Percentiles rank a stretch among this genome's conserved stretches.
phyloP scores from a whole-genome alignment of 1,284 basidiomycete species.

The Phylloporus sp. region DNA sequence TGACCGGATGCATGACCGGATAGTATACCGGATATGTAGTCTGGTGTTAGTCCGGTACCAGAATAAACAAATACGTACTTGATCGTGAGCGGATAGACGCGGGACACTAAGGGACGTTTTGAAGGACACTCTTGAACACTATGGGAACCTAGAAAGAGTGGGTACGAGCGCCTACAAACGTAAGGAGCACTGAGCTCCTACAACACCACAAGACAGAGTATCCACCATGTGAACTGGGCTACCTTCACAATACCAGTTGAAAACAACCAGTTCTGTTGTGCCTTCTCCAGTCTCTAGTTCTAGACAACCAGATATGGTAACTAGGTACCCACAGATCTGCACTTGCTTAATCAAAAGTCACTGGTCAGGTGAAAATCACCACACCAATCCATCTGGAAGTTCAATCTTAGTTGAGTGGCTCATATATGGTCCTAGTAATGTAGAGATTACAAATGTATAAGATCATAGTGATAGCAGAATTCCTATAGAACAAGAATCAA shows the following conservation, averaged over 20 bases:
- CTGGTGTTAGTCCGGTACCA: too few relatives aligned
- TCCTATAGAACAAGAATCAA: slow-evolving; percentile 19
- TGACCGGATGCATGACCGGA: too few relatives aligned
- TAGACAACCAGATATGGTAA: slow-evolving; percentile 35
- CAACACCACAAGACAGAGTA: too few relatives aligned
- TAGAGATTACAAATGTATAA: slow-evolving; percentile 36
- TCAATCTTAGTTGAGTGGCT: slow-evolving; percentile 32
- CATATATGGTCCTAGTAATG: slow-evolving; percentile 30
- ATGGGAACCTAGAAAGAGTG: too few relatives aligned
- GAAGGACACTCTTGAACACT: too few relatives aligned
- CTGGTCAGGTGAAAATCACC: slow-evolving; percentile 36
- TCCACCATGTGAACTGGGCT: slow-evolving; percentile 34
- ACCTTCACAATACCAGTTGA: slow-evolving; percentile 34
- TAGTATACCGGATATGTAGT: too few relatives aligned
- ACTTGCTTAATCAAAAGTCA: slow-evolving; percentile 36
- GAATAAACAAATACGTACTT: too few relatives aligned
- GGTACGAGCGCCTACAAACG: too few relatives aligned
- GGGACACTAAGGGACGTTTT: too few relatives aligned
- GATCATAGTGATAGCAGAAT: slow-evolving; percentile 29
- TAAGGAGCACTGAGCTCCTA: too few relatives aligned
- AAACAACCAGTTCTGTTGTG: slow-evolving; percentile 35
- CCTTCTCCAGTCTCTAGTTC: slow-evolving; percentile 39
- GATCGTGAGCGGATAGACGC: too few relatives aligned
- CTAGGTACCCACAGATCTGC: slow-evolving; percentile 32
- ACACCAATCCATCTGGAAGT: slow-evolving; percentile 41